A percentile compares a stretch with the other conserved stretches of the same genome.
These are phyloP conservation scores for Papiliotrema laurentii DNA, from an alignment of 1,284 basidiomycete species.

Conservation along the genomic window DNA sequence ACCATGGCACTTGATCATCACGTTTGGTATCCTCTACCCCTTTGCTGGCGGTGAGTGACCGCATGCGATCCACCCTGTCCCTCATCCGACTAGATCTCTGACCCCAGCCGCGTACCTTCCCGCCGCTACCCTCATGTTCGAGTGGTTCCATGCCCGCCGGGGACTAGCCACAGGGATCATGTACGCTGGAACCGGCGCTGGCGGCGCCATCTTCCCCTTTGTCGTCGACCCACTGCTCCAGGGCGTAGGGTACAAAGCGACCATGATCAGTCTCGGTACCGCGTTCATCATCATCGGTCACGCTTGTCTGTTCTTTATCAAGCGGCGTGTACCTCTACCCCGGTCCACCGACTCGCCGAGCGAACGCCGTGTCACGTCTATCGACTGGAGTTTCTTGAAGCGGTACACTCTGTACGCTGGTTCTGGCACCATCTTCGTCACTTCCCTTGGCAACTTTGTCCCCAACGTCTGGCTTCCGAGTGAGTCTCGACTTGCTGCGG, in stretches of 20 bases:
- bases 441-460: conserved; percentile 44
- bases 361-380: no score
- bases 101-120: conserved; percentile 44
- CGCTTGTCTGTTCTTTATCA: conserved; percentile 36
- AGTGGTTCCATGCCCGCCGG: conserved; percentile 42
- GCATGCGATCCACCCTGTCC: neutral
- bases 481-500: conserved; percentile 10
- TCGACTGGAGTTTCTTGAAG: conserved; percentile 30
- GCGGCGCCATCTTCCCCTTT: conserved; percentile 44
- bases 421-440: conserved; percentile 34
- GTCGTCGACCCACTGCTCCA: conserved; percentile 36
- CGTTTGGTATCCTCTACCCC: conserved; percentile 42
- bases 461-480: conserved; percentile 44
- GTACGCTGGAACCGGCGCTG: conserved; percentile 43
- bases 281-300: conserved; percentile 30
- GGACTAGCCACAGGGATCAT: conserved; percentile 45
- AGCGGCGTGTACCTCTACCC: conserved; percentile 38
- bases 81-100: neutral
- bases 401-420: conserved; percentile 31
- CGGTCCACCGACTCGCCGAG: conserved; percentile 2
- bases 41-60: conserved; percentile 29
- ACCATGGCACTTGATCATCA: conserved; percentile 44
- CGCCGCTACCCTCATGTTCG: conserved; percentile 43
- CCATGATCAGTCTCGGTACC: conserved; percentile 41
- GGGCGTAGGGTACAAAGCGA: conserved; percentile 44